These are phyloP conservation scores for Cercospora canescens DNA, from an alignment of 2,329 filamentous ascomycete genomes.

Conservation along the genomic window DNA sequence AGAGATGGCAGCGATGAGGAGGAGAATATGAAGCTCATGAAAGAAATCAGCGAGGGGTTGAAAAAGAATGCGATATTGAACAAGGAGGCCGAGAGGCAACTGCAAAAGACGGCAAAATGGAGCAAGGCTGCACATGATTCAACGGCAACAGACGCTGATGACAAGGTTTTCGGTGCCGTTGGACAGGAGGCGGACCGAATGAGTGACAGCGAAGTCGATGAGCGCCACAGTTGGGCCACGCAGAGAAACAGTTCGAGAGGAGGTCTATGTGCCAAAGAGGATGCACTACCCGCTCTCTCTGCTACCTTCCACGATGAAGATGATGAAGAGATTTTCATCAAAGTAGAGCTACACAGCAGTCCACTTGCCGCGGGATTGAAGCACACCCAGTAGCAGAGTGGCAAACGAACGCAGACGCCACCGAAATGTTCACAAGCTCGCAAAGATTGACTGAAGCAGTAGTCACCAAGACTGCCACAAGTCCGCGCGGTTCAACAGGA, in stretches of 20 bases:
- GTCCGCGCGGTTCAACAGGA: background rate
- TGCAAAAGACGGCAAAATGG: background rate
- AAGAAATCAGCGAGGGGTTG: background rate
- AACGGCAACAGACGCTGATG: background rate
- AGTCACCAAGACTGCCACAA: background rate
- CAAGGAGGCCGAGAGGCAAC: background rate
- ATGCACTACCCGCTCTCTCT: background rate
- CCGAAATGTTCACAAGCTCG: background rate
- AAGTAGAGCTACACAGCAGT: background rate
- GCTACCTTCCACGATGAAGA: background rate
- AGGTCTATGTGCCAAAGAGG: background rate
- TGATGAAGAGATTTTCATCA: background rate
- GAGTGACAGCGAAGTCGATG: too few species aligned
- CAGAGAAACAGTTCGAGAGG: too few species aligned
- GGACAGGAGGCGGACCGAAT: background rate
- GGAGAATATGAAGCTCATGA: background rate
- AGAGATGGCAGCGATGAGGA: background rate
- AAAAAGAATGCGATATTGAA: background rate
- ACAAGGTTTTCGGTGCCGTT: background rate
- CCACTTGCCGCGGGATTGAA: background rate
- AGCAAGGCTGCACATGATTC: background rate
- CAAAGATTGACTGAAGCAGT: background rate
- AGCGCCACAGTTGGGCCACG: too few species aligned
- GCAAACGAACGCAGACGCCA: background rate
- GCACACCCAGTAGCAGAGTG: background rate